Evolutionary conservation across 306 rosid genomes (phyloP).

Genomic region (Vicia villosa): DNA sequence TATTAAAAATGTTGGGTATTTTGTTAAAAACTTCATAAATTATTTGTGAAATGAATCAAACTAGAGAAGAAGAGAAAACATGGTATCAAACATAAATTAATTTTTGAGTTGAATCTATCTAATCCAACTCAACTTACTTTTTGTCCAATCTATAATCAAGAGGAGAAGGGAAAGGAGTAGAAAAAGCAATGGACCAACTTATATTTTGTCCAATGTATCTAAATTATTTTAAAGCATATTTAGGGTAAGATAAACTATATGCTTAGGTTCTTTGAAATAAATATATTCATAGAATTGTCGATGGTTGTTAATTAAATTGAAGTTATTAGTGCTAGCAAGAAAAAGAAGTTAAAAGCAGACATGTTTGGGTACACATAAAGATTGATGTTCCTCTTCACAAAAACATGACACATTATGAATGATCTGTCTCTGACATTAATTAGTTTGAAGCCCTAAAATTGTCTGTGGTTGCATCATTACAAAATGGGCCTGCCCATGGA

Average conservation of each 20-base stretch:
- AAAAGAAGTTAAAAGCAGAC: background rate
- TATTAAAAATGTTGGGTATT: too few relatives aligned
- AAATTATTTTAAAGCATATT: background rate
- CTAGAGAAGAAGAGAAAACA: too few relatives aligned
- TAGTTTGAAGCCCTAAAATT: constrained; percentile 1
- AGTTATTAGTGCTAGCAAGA: background rate
- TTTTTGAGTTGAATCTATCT: too few relatives aligned
- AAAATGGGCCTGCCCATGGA: background rate
- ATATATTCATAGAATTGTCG: background rate
- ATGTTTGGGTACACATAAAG: constrained; percentile 24
- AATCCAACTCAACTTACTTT: too few relatives aligned
- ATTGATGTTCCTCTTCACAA: constrained; percentile 22
- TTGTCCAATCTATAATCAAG: too few relatives aligned
- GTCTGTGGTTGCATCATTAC: constrained; percentile 10
- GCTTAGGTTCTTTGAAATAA: background rate
- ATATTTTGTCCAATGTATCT: too few relatives aligned
- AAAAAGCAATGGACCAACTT: background rate
- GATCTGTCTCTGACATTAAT: background rate
- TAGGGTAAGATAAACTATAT: background rate
- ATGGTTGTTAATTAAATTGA: background rate
- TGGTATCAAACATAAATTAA: too few relatives aligned
- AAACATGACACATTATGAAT: constrained; percentile 29
- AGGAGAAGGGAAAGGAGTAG: background rate
- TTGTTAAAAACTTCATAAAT: too few relatives aligned
- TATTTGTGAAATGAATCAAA: too few relatives aligned